Base-by-base conservation (phyloP, 257 asterid species). In the Eustoma russellianum region DNA sequence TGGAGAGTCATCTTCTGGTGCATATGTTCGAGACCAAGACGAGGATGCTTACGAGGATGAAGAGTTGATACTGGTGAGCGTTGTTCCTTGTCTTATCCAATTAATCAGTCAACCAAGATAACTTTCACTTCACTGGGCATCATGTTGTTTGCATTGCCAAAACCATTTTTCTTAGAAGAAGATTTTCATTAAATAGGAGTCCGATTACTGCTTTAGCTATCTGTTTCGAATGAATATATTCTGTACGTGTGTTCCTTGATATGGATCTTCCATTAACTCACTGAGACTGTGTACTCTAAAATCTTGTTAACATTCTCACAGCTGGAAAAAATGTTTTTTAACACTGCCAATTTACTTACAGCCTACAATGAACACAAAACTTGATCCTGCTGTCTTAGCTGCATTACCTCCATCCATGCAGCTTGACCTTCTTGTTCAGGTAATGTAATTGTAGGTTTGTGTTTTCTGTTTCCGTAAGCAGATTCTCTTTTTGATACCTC, bases 401-500 rank as follows among this genome's bases (percentile, higher is more conserved):
- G 59, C 91, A 57, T 68, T 92, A 73, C 98, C 98, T 64, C 98
- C 97, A 35, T 92, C 98, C 1, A 80, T 92, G 98, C 98, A 92
- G 71, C 97, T 92, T 59, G 98, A 92, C 70, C 98, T 92, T 71
- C 98, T 92, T 65, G 94, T 75, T 46, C 98, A 92, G 94, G 98
- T 92, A 57, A 66, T 50, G 10, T 46, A 38, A 8, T 16, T n/a
- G 46, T 49, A 28, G 43, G 41, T 46, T 50, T 28, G 13, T 50
- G 17, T 17, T 56, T 47, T 40, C 16, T 48, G 16, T 56, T 46
- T 13, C 30, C 5, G 8, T 9, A 17, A 34, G 59, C 16, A 9
- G 16, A 13, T 41, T n/a, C 19, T 41, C 28, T 41, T 7, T 5
- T 41, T 6, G 12, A 11, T 7, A 3, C 12, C 10, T 50, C 9